Percentiles rank a stretch among this genome's conserved stretches.
These are phyloP conservation scores for Wickerhamomyces ciferrii DNA, from an alignment of 805 yeast genomes.

Conservation along the genomic window DNA sequence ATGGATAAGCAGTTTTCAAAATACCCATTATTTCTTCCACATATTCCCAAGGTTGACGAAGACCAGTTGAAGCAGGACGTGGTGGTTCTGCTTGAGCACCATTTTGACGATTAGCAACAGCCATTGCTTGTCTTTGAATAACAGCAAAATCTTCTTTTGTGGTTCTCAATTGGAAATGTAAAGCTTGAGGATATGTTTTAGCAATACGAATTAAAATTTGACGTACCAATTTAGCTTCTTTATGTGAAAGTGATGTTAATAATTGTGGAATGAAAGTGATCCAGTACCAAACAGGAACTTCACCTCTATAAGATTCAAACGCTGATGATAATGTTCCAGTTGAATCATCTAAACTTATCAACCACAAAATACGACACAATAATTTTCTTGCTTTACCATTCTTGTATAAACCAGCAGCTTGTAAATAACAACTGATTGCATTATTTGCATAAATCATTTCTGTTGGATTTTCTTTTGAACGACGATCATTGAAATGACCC, in stretches of 20 bases:
- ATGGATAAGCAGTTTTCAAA: constrained; percentile 92
- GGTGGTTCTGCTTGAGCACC: constrained; percentile 6
- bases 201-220: constrained; percentile 88
- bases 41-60: constrained; percentile 89
- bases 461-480: constrained; percentile 77
- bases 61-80: constrained; percentile 13
- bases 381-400: constrained; percentile 86
- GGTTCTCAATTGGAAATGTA: constrained; percentile 92
- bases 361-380: constrained; percentile 88
- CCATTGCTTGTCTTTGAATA: constrained; percentile 69
- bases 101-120: constrained; percentile 34
- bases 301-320: constrained; percentile 89
- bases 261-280: constrained; percentile 94
- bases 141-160: constrained; percentile 92
- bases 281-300: constrained; percentile 99
- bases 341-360: constrained; percentile 84
- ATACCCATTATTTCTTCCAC: constrained; percentile 92
- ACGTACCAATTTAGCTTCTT: constrained; percentile 85
- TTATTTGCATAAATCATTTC: constrained; percentile 84
- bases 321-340: constrained; percentile 79
- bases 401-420: constrained; percentile 96
- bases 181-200: constrained; percentile 94
- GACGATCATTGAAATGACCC: constrained; percentile 91
- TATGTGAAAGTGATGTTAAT: constrained; percentile 82
- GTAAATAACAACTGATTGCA: constrained; percentile 92